A percentile compares a stretch with the other conserved stretches of the same genome.
phyloP scores from a whole-genome alignment of 768 basidiomycete species.

The Suillus variegatus region DNA sequence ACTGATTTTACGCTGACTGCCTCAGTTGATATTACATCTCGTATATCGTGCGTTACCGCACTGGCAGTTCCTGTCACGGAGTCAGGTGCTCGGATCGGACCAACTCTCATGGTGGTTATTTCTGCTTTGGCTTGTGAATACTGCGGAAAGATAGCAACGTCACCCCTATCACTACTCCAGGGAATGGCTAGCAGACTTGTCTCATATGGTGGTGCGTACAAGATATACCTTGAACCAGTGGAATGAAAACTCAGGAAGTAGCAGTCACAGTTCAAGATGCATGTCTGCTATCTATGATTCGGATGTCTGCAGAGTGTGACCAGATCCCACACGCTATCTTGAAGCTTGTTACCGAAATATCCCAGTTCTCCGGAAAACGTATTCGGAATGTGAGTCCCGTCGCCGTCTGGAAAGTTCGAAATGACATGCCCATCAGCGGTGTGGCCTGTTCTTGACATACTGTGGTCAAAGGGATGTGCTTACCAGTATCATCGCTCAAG shows the following conservation, averaged over 20 bases:
- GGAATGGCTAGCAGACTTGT: slow-evolving; percentile 44
- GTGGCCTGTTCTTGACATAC: slow-evolving; percentile 63
- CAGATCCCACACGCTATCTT: slow-evolving; percentile 49
- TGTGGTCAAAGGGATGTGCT: slow-evolving; percentile 47
- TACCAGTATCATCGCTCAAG: slow-evolving; percentile 45
- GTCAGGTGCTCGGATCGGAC: slow-evolving; percentile 38
- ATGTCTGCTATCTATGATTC: slow-evolving; percentile 69
- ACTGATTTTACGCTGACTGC: background rate
- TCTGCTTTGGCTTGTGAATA: slow-evolving; percentile 70
- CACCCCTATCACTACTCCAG: slow-evolving; percentile 49
- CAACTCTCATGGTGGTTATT: slow-evolving; percentile 67
- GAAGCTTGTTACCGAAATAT: slow-evolving; percentile 43
- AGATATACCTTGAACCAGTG: slow-evolving; percentile 14
- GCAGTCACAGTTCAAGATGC: slow-evolving; percentile 63
- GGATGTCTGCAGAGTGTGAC: slow-evolving; percentile 60
- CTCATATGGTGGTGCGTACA: slow-evolving; percentile 44
- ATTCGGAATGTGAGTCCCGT: slow-evolving; percentile 53
- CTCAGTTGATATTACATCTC: slow-evolving; percentile 43
- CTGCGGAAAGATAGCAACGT: slow-evolving; percentile 48
- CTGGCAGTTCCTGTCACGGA: slow-evolving; percentile 48
- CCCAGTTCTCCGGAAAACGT: slow-evolving; percentile 48
- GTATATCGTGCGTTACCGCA: slow-evolving; percentile 44
- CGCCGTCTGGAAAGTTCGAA: background rate
- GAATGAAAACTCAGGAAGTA: slow-evolving; percentile 38
- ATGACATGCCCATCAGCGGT: slow-evolving; percentile 49